These are phyloP conservation scores for Coemansia sp. DNA, from an alignment of 192 early-diverging fungal species.

Conservation along the genomic window DNA sequence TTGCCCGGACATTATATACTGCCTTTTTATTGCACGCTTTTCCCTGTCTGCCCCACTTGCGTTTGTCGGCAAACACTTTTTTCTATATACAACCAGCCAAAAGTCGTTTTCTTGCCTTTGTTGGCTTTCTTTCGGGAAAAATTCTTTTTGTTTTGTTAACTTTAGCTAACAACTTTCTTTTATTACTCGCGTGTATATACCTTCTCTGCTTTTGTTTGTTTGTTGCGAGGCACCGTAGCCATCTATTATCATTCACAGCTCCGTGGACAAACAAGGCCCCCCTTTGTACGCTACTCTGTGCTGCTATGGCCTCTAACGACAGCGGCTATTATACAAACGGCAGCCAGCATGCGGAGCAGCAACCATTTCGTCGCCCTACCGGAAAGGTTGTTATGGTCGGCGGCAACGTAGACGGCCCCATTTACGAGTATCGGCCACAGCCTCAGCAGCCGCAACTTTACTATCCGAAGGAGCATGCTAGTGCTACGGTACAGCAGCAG, in stretches of 20 bases:
- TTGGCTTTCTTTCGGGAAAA: not conserved
- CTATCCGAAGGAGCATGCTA: constrained; percentile 11
- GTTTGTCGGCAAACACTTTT: not conserved
- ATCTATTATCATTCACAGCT: not conserved
- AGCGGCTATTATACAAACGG: constrained; percentile 16
- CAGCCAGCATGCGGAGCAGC: constrained; percentile 6
- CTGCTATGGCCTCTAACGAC: constrained; percentile 20
- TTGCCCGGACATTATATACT: constrained; percentile 1
- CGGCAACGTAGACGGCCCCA: not conserved
- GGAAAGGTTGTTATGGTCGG: constrained; percentile 29
- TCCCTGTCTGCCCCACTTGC: constrained; percentile 3
- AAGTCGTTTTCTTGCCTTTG: not conserved
- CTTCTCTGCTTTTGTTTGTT: not conserved
- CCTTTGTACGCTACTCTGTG: not conserved
- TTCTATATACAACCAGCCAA: not conserved
- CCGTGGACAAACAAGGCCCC: not conserved
- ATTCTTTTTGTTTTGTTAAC: not conserved
- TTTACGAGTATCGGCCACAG: constrained; percentile 14
- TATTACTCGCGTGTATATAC: not conserved
- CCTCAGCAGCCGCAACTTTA: constrained; percentile 26
- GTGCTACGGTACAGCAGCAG: constrained; percentile 8
- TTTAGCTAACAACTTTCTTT: not conserved
- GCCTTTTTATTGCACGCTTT: constrained; percentile 10
- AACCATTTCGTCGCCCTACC: constrained; percentile 34
- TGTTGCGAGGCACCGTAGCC: not conserved